A percentile compares a stretch with the other conserved stretches of the same genome.
Conservation (phyloP, 2,329 filamentous ascomycete species). For the Ramichloridium luteum region DNA sequence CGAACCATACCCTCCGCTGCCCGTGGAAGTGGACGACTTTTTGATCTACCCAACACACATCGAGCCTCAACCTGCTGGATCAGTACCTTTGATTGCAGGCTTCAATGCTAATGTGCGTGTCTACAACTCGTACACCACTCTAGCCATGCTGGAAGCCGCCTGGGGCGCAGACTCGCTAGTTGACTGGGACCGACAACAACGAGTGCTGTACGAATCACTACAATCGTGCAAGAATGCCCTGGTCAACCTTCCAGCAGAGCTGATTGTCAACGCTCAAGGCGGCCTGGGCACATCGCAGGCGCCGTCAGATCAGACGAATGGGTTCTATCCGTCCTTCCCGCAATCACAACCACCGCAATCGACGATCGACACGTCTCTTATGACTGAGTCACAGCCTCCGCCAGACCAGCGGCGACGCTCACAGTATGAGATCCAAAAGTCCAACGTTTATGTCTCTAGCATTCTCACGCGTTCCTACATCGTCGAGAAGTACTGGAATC, state of each 20-base stretch:
- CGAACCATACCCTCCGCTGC: slow-evolving; percentile 66
- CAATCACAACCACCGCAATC: slow-evolving; percentile 17
- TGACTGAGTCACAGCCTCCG: not conserved
- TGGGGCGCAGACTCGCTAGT: slow-evolving; percentile 68
- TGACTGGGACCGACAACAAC: slow-evolving; percentile 64
- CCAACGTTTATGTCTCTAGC: slow-evolving; percentile 75
- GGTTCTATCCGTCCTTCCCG: slow-evolving; percentile 15
- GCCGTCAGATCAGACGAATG: slow-evolving; percentile 10
- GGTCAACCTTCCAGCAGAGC: slow-evolving; percentile 54
- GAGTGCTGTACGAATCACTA: slow-evolving; percentile 58
- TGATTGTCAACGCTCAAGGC: slow-evolving; percentile 44
- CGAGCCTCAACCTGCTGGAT: slow-evolving; percentile 54
- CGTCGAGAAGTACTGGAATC: slow-evolving; percentile 72
- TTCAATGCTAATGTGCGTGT: slow-evolving; percentile 72
- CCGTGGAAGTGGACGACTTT: slow-evolving; percentile 72
- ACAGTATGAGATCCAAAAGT: slow-evolving; percentile 83
- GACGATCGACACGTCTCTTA: slow-evolving; percentile 18
- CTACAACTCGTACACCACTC: slow-evolving; percentile 66
- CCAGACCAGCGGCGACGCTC: slow-evolving; percentile 35
- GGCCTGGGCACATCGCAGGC: slow-evolving; percentile 21
- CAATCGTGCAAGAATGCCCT: slow-evolving; percentile 57
- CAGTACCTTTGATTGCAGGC: slow-evolving; percentile 59
- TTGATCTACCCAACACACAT: slow-evolving; percentile 63
- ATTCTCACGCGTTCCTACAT: slow-evolving; percentile 72
- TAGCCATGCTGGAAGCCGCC: slow-evolving; percentile 69